Percentiles rank a stretch among this genome's conserved stretches.
phyloP scores from a whole-genome alignment of 2,329 filamentous ascomycete genomes.

The Pezicula radicicola region DNA sequence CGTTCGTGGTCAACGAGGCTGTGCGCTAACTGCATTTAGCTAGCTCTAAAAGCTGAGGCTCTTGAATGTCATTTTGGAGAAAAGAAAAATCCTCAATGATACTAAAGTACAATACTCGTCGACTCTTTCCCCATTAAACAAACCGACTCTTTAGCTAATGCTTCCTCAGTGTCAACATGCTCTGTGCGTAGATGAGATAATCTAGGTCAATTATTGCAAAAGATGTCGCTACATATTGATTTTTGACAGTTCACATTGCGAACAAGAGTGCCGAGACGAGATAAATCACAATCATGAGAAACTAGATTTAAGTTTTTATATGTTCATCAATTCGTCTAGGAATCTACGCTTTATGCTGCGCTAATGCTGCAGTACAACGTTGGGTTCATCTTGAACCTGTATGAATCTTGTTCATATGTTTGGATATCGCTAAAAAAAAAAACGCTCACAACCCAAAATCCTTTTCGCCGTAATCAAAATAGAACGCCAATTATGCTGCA shows the following conservation, averaged over 20 bases:
- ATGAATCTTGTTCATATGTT: not conserved
- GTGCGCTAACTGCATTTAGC: not conserved
- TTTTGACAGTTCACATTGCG: too few relatives aligned
- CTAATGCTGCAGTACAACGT: not conserved
- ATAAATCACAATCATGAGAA: not conserved
- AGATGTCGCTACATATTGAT: too few relatives aligned
- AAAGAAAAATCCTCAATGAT: too few relatives aligned
- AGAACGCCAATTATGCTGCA: slow-evolving; percentile 17
- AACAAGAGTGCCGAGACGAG: not conserved
- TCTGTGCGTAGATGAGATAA: too few relatives aligned
- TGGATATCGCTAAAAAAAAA: not conserved
- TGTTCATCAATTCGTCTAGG: not conserved
- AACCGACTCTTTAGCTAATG: too few relatives aligned
- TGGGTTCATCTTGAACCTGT: not conserved
- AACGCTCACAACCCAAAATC: slow-evolving; percentile 11
- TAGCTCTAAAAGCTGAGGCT: not conserved
- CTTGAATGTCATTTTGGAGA: not conserved
- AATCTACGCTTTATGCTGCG: not conserved
- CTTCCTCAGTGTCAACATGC: too few relatives aligned
- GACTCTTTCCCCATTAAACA: too few relatives aligned
- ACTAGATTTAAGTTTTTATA: too few relatives aligned
- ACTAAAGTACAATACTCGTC: too few relatives aligned
- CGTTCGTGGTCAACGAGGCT: not conserved
- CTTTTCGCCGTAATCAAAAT: slow-evolving; percentile 3
- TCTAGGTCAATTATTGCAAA: too few relatives aligned